Percentiles rank a stretch among this genome's conserved stretches.
Evolutionary conservation across 2,329 filamentous ascomycete species (phyloP).

Genomic region (Trichoderma oligosporum): DNA sequence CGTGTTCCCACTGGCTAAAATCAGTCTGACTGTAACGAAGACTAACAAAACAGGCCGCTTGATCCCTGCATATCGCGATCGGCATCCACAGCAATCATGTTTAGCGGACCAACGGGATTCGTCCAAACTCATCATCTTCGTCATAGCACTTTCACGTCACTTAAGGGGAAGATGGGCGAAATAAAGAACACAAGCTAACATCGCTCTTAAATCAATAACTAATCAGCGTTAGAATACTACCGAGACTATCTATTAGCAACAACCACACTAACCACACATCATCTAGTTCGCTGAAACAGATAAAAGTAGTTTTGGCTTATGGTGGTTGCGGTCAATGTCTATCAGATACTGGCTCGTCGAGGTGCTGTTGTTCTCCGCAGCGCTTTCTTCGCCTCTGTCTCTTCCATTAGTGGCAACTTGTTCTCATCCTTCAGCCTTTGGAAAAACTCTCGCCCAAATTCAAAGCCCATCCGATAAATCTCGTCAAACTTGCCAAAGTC

Average conservation of each 20-base stretch:
- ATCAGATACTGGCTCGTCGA: conserved; percentile 73
- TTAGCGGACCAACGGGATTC: background rate
- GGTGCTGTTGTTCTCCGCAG: conserved; percentile 76
- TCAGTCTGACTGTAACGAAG: background rate
- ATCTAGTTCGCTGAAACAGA: background rate
- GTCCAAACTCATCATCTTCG: conserved; percentile 3
- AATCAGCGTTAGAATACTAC: background rate
- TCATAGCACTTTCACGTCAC: conserved; percentile 3
- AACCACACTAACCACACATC: background rate
- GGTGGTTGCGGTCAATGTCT: conserved; percentile 20
- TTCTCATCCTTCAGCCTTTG: conserved; percentile 74
- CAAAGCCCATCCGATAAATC: conserved; percentile 85
- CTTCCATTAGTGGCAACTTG: conserved; percentile 64
- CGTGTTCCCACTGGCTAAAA: conserved; percentile 4
- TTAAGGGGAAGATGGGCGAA: background rate
- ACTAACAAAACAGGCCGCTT: background rate
- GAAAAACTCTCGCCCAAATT: conserved; percentile 78
- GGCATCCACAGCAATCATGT: background rate
- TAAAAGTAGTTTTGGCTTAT: background rate
- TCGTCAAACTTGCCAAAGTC: conserved; percentile 98
- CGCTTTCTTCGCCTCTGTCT: conserved; percentile 73
- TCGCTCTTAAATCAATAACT: background rate
- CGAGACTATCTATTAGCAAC: background rate
- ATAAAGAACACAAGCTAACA: background rate
- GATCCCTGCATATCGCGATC: conserved; percentile 19